Evolutionary conservation across 75 land plant genomes (phyloP).

Genomic region (Pinus tabuliformis): DNA sequence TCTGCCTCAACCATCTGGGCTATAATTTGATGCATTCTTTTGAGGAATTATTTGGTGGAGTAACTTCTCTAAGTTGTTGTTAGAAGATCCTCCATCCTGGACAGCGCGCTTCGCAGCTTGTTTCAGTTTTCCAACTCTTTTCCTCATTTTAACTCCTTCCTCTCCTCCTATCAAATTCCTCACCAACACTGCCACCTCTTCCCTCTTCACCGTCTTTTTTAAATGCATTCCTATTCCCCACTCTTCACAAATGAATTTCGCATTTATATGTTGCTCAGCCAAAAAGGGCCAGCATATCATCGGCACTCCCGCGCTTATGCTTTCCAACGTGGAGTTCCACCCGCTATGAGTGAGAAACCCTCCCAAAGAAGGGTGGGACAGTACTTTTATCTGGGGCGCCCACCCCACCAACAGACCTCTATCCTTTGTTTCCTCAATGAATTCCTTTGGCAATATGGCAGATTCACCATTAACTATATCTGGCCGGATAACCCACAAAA

Average conservation of each 20-base stretch:
- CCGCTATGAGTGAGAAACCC: constrained; percentile 80
- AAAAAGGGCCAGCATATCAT: constrained; percentile 65
- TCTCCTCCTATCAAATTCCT: constrained; percentile 30
- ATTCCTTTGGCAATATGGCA: constrained; percentile 7
- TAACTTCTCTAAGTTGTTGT: constrained; percentile 1
- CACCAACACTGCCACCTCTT: constrained; percentile 35
- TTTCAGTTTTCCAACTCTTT: constrained; percentile 19
- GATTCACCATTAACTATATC: neutral
- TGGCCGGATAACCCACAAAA: constrained; percentile 40
- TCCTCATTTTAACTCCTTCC: constrained; percentile 38
- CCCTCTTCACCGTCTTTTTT: neutral
- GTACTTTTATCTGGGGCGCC: constrained; percentile 74
- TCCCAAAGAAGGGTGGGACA: constrained; percentile 51
- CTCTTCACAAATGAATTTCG: constrained; percentile 23
- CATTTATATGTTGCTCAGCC: constrained; percentile 43
- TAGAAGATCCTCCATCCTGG: constrained; percentile 49
- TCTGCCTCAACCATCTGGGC: no score
- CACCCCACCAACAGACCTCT: constrained; percentile 52
- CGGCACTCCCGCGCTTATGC: constrained; percentile 45
- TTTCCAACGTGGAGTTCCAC: constrained; percentile 79
- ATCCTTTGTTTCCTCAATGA: constrained; percentile 18
- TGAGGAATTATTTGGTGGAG: neutral
- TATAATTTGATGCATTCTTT: no score
- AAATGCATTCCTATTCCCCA: constrained; percentile 28
- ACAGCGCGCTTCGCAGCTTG: constrained; percentile 38